These are phyloP conservation scores for Vinca major DNA, from an alignment of 305 asterid genomes.

Conservation along the genomic window DNA sequence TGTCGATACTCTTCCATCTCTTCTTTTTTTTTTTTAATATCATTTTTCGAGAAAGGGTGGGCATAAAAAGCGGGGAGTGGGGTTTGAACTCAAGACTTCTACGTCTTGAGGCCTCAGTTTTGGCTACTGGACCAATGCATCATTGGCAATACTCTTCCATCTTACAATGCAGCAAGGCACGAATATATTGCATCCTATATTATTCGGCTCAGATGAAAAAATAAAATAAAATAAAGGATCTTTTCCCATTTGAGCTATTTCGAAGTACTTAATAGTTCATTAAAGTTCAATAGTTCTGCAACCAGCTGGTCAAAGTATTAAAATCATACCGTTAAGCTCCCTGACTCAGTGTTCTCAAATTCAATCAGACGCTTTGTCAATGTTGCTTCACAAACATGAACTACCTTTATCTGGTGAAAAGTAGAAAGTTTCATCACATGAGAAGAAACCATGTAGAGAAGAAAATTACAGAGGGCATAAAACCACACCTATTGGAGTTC, in stretches of 20 bases:
- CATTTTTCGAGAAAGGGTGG: too few species aligned
- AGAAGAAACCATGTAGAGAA: not conserved
- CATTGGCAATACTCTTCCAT: too few species aligned
- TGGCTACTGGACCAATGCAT: too few species aligned
- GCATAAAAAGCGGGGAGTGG: too few species aligned
- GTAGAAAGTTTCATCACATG: constrained; percentile 11
- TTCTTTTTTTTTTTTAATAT: too few species aligned
- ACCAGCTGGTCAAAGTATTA: not conserved
- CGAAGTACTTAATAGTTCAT: not conserved
- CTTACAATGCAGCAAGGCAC: too few species aligned
- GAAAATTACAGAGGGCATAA: not conserved
- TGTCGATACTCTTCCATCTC: too few species aligned
- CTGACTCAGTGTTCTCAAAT: constrained; percentile 78
- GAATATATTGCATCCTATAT: too few species aligned
- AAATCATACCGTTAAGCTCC: constrained; percentile 61
- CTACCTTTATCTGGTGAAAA: constrained; percentile 53
- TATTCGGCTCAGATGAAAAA: too few species aligned
- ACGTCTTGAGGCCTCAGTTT: too few species aligned
- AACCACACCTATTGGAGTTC: too few species aligned
- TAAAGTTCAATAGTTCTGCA: not conserved
- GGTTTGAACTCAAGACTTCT: too few species aligned
- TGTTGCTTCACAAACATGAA: constrained; percentile 78
- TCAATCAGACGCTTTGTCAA: constrained; percentile 76
- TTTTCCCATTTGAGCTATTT: not conserved
- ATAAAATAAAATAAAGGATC: not conserved